Evolutionary conservation across 2,329 filamentous ascomycete genomes (phyloP), one percentile per base, ranked within the genome.

Genomic region (Nothophaeocryptopus gaeumannii): DNA sequence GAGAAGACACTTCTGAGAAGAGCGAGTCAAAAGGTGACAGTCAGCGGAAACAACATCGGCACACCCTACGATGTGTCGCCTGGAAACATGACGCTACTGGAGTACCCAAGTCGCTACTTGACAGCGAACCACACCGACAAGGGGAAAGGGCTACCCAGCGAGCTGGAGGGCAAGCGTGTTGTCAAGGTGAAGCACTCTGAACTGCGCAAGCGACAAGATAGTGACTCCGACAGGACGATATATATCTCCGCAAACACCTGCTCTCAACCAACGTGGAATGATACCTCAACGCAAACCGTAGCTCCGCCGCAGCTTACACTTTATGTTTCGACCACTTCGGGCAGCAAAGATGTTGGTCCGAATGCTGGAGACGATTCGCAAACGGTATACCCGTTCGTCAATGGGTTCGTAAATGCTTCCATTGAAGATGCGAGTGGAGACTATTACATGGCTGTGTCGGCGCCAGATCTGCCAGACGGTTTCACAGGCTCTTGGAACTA

Each of bases 201-300:
- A 15, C 42, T 66, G 36, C 56, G 56, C 20, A 63, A 53, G 45
- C 53, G 64, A 4, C 51, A 58, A 26, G 47, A 48, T 16, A 48
- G 53, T 16, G 52, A 57, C n/a, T 59, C 54, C 48, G 51, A 50
- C 10, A 75, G 70, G 36, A 80, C 72, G 1, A 74, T 97, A 2
- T 96, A 86, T 68, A 78, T 99, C 46, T 90, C 90, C 2, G 83
- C 90, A 37, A 97, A 90, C 58, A 91, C 88, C 1, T 99, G 93
- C 69, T 70, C 81, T 20, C 89, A 95, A 61, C 93, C 92, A 10
- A 66, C 70, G 14, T 74, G 77, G 35, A 80, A 79, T 35, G 72
- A 71, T 8, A 73, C 73, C 2, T 70, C 73, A 9, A 72, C 74
- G 16, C 74, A 71, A 44, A 68, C 71, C 11, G 63, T 58, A 9